phyloP scores from a whole-genome alignment of 2,329 filamentous ascomycete genomes.

The Arthroderma uncinatum region DNA sequence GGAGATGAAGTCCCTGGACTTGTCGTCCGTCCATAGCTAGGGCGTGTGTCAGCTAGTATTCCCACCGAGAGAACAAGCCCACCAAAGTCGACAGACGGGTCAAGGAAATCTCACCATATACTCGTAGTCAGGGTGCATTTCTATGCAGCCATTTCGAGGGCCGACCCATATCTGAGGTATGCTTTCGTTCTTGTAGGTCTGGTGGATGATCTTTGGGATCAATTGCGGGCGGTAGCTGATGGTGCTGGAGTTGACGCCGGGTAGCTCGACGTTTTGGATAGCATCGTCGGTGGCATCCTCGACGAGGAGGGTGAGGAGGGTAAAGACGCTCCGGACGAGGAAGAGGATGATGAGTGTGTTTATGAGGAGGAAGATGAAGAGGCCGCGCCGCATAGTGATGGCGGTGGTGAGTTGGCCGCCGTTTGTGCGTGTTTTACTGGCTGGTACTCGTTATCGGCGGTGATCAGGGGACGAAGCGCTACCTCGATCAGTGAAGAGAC shows the following conservation, averaged over 20 bases:
- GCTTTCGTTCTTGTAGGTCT: conserved; percentile 61
- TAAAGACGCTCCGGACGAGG: conserved; percentile 57
- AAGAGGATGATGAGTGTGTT: conserved; percentile 54
- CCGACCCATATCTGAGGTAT: conserved; percentile 56
- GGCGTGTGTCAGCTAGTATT: not conserved
- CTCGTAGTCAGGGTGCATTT: conserved; percentile 59
- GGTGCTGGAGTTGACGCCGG: conserved; percentile 50
- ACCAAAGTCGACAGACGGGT: not conserved
- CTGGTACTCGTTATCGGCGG: not conserved
- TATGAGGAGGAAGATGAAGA: conserved; percentile 53
- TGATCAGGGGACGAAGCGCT: not conserved
- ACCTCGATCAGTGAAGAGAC: not conserved
- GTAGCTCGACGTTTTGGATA: conserved; percentile 55
- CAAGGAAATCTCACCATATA: conserved; percentile 47
- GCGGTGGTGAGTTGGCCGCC: not conserved
- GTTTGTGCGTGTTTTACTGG: not conserved
- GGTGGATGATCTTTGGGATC: conserved; percentile 68
- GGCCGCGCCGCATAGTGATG: conserved; percentile 47
- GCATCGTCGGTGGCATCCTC: conserved; percentile 56
- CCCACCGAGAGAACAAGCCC: not conserved
- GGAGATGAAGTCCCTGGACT: conserved; percentile 59
- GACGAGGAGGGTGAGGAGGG: conserved; percentile 57
- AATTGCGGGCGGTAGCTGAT: conserved; percentile 48
- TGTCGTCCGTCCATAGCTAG: conserved; percentile 65
- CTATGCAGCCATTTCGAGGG: conserved; percentile 55